A percentile compares a stretch with the other conserved stretches of the same genome.
These are phyloP conservation scores for Malassezia sp. DNA, from an alignment of 1,284 basidiomycete genomes.

Conservation along the genomic window DNA sequence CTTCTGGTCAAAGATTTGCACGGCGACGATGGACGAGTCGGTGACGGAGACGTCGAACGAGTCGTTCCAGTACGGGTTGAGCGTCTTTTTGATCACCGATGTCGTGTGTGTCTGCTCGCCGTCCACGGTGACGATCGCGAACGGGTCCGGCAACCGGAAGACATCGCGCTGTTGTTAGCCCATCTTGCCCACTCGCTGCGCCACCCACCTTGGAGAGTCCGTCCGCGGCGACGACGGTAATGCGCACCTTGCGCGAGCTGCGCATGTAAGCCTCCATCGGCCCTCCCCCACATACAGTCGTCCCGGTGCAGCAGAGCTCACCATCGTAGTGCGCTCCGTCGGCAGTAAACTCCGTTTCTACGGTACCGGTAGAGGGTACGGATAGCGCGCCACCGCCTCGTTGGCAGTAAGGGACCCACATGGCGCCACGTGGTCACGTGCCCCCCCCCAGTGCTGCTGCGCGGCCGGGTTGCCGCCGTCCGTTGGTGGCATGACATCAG, in stretches of 20 bases:
- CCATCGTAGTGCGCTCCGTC: conserved; percentile 20
- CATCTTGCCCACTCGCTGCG: no score
- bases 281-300: conserved; percentile 24
- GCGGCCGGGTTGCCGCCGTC: neutral
- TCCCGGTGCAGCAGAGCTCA: conserved; percentile 33
- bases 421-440: neutral
- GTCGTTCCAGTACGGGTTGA: conserved; percentile 47
- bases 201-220: conserved; percentile 32
- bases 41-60: conserved; percentile 56
- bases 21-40: conserved; percentile 77
- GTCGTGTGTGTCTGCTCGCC: conserved; percentile 88
- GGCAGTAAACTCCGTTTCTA: no score
- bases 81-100: conserved; percentile 49
- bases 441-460: neutral
- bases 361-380: no score
- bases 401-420: no score
- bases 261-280: neutral
- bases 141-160: conserved; percentile 74
- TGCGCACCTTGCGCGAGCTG: conserved; percentile 34
- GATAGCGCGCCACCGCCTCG: neutral
- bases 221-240: conserved; percentile 45
- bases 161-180: conserved; percentile 26
- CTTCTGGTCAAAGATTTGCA: conserved; percentile 92
- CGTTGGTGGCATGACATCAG: conserved; percentile 11
- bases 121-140: conserved; percentile 86